These are phyloP conservation scores for Tephrocybe sp. DNA, from an alignment of 768 basidiomycete species.

Conservation along the genomic window DNA sequence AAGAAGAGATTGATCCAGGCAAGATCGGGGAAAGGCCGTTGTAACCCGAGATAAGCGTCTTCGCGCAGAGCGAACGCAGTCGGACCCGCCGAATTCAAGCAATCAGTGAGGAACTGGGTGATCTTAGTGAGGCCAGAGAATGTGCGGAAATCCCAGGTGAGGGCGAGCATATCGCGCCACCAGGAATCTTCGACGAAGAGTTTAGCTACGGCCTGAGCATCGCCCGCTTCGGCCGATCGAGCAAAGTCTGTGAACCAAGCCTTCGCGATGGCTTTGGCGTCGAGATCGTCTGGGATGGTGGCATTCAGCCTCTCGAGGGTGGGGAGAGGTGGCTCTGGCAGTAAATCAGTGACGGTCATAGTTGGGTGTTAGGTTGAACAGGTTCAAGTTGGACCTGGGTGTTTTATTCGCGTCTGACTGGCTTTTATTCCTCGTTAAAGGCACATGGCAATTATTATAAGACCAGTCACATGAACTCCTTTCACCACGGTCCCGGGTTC, in stretches of 20 bases:
- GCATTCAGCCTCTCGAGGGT: conserved; percentile 27
- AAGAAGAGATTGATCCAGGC: conserved; percentile 60
- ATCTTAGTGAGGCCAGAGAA: conserved; percentile 19
- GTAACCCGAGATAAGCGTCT: conserved; percentile 30
- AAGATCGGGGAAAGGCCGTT: conserved; percentile 48
- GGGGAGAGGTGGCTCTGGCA: conserved; percentile 22
- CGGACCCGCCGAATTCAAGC: conserved; percentile 14
- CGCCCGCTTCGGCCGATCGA: conserved; percentile 10
- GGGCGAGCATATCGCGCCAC: conserved; percentile 22
- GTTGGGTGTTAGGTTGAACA: background rate
- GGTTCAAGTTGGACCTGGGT: background rate
- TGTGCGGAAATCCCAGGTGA: conserved; percentile 27
- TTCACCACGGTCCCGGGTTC: no score
- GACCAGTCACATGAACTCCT: no score
- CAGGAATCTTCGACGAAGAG: conserved; percentile 23
- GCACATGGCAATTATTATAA: no score
- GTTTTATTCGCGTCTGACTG: no score
- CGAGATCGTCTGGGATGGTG: conserved; percentile 19
- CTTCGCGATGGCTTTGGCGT: conserved; percentile 21
- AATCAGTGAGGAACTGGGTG: conserved; percentile 19
- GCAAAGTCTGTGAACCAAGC: conserved; percentile 28
- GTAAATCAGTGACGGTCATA: background rate
- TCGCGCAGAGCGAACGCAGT: conserved; percentile 30
- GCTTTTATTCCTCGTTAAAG: no score
- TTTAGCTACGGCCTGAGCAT: conserved; percentile 14